phyloP scores from a whole-genome alignment of 2,329 filamentous ascomycete species.

The Alternaria dauci region DNA sequence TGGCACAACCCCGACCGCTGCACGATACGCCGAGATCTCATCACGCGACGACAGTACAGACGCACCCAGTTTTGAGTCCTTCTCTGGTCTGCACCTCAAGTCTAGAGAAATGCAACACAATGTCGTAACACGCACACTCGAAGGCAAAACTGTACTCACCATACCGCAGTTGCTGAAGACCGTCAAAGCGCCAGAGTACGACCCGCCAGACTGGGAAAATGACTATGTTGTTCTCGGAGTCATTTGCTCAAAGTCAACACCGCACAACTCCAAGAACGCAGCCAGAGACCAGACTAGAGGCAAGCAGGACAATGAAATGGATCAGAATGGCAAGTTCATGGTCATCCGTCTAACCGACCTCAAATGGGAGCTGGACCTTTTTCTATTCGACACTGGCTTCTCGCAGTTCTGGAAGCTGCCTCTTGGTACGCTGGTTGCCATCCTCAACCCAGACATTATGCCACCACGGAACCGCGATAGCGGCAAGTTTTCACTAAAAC shows the following conservation, averaged over 20 bases:
- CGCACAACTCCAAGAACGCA: conserved; percentile 67
- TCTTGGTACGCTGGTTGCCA: conserved; percentile 87
- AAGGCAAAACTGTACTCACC: conserved; percentile 77
- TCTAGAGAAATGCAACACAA: conserved; percentile 84
- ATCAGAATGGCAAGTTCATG: conserved; percentile 85
- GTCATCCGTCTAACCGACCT: conserved; percentile 86
- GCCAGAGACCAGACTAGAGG: conserved; percentile 53
- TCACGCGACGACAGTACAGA: conserved; percentile 61
- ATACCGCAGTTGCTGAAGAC: conserved; percentile 82
- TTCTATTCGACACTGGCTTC: conserved; percentile 90
- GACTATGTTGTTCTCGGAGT: conserved; percentile 92
- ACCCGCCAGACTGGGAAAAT: conserved; percentile 80
- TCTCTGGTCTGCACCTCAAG: conserved; percentile 83
- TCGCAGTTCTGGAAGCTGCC: conserved; percentile 93
- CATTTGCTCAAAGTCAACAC: conserved; percentile 86
- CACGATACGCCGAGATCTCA: conserved; percentile 45
- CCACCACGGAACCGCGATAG: conserved; percentile 82
- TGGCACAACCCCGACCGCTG: conserved; percentile 26
- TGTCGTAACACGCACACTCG: conserved; percentile 78
- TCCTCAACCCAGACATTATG: conserved; percentile 91
- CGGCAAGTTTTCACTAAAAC: conserved; percentile 83
- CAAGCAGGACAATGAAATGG: conserved; percentile 59
- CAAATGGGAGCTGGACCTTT: conserved; percentile 89
- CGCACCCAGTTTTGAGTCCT: conserved; percentile 71
- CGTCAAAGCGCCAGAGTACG: conserved; percentile 83